These are phyloP conservation scores for Trichoderma afroharzianum DNA, from an alignment of 2,329 filamentous ascomycete genomes.

Conservation along the genomic window DNA sequence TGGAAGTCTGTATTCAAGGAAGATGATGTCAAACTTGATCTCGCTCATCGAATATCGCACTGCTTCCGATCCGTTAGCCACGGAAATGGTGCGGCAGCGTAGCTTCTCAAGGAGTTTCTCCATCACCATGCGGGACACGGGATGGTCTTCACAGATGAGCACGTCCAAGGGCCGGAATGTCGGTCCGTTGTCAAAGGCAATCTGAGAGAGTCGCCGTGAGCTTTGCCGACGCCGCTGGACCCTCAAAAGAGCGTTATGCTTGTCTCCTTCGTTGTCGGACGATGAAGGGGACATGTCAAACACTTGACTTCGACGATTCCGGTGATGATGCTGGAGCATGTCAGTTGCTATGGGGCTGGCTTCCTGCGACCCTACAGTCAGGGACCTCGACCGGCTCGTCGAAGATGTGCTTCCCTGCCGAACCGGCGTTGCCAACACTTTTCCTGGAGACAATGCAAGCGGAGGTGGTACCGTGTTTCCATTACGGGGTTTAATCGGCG, in stretches of 20 bases:
- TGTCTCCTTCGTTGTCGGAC: constrained; percentile 93
- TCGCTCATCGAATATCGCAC: constrained; percentile 93
- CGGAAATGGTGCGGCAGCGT: constrained; percentile 88
- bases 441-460: constrained; percentile 60
- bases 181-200: constrained; percentile 78
- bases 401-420: constrained; percentile 59
- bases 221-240: constrained; percentile 94
- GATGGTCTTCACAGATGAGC: constrained; percentile 95
- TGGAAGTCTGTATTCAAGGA: constrained; percentile 94
- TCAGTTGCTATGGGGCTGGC: constrained; percentile 70
- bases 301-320: constrained; percentile 89
- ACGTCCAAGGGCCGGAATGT: constrained; percentile 89
- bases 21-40: constrained; percentile 97
- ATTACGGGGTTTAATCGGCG: constrained; percentile 56
- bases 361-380: constrained; percentile 93
- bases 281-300: constrained; percentile 97
- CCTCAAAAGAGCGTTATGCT: constrained; percentile 83
- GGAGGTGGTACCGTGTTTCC: constrained; percentile 41
- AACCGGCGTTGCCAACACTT: constrained; percentile 52
- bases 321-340: constrained; percentile 65
- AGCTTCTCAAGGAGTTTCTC: constrained; percentile 94
- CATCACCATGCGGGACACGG: constrained; percentile 97
- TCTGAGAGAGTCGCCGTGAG: constrained; percentile 88
- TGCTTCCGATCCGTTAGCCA: constrained; percentile 84
- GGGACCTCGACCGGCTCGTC: constrained; percentile 72